phyloP scores from a whole-genome alignment of 202 grass and related monocot species.

The Dendrocalamus latiflorus region DNA sequence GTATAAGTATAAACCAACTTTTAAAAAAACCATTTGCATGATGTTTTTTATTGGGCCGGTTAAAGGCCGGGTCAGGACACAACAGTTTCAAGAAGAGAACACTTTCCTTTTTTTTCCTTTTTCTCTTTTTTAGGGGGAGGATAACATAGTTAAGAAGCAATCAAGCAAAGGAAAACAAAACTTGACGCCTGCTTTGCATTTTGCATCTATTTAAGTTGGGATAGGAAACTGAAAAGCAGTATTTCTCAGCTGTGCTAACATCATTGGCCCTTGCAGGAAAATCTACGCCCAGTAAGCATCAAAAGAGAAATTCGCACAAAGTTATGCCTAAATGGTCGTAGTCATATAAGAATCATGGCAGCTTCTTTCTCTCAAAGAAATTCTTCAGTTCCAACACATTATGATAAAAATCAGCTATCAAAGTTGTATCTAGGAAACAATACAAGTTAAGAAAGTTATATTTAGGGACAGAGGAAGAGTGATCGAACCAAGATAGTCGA shows the following conservation, averaged over 20 bases:
- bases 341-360: slow-evolving; percentile 33
- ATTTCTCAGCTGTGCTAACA: background rate
- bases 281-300: background rate
- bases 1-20: no score
- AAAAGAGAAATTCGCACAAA: background rate
- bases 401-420: background rate
- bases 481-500: no score
- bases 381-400: background rate
- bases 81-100: background rate
- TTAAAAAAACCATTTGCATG: background rate
- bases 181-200: background rate
- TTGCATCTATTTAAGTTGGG: background rate
- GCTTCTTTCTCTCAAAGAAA: slow-evolving; percentile 82
- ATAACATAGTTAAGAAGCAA: background rate
- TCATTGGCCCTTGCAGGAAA: background rate
- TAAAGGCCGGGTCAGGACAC: background rate
- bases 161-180: background rate
- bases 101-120: background rate
- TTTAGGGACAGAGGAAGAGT: background rate
- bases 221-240: background rate
- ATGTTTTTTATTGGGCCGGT: background rate
- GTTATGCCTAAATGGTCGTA: background rate
- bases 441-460: background rate
- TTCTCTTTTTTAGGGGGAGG: no score
- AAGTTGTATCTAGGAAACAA: background rate